phyloP scores from a whole-genome alignment of 106 monocot genomes.

The Dioscorea zingiberensis region DNA sequence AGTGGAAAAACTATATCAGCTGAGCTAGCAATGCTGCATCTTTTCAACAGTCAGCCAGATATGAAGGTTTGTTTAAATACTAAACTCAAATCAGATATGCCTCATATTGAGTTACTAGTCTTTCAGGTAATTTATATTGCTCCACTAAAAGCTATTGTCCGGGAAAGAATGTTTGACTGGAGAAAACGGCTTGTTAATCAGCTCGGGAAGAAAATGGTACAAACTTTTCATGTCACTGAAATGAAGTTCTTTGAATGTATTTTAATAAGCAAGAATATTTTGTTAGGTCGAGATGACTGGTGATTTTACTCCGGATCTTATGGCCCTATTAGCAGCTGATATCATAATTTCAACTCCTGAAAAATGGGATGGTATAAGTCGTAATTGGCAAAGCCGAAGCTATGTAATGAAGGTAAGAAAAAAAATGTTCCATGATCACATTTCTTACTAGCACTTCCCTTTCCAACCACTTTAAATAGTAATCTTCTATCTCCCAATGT shows the following conservation, averaged over 20 bases:
- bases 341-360: constrained; percentile 98
- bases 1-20: constrained; percentile 99
- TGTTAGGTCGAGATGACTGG: constrained; percentile 98
- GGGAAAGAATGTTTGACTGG: constrained; percentile 98
- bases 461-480: background rate
- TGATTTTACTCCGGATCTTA: constrained; percentile 84
- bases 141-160: constrained; percentile 85
- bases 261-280: too few relatives aligned
- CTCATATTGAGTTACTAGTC: background rate
- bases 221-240: background rate
- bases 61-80: constrained; percentile 53
- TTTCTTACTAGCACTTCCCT: background rate
- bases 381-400: constrained; percentile 78
- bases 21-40: constrained; percentile 86
- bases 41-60: constrained; percentile 87
- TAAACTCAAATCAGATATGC: background rate
- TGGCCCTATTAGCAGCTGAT: constrained; percentile 68
- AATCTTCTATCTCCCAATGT: background rate
- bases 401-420: constrained; percentile 76
- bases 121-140: constrained; percentile 92
- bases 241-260: too few relatives aligned
- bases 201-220: constrained; percentile 88
- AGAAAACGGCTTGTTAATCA: constrained; percentile 66
- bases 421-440: background rate
- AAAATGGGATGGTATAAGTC: constrained; percentile 97